phyloP scores from a whole-genome alignment of 139 green algal genomes.

The Astrephomene gubernaculifera region DNA sequence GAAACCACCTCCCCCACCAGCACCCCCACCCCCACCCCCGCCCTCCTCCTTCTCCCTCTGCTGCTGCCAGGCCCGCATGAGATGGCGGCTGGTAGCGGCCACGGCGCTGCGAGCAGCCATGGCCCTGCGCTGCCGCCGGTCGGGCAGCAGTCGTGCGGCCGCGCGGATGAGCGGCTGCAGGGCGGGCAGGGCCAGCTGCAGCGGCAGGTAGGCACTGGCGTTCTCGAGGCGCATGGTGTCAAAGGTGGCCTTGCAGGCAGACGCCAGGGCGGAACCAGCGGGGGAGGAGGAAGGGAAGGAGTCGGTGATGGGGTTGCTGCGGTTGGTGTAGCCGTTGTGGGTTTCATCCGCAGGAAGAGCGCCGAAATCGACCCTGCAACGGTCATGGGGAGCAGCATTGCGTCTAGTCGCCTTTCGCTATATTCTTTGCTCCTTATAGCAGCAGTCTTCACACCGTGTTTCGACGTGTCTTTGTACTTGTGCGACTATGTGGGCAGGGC shows the following conservation, averaged over 20 bases:
- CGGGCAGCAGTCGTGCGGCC: not conserved
- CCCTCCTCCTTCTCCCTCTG: not conserved
- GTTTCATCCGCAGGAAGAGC: no score
- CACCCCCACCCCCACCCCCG: not conserved
- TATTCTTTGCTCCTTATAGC: no score
- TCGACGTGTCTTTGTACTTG: no score
- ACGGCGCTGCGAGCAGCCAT: not conserved
- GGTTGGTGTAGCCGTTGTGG: no score
- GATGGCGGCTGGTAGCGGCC: not conserved
- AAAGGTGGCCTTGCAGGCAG: not conserved
- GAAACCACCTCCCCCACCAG: not conserved
- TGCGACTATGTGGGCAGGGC: no score
- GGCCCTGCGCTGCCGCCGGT: not conserved
- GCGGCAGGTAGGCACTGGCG: not conserved
- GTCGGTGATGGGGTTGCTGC: no score
- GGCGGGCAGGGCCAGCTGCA: not conserved
- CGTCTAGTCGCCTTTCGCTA: no score
- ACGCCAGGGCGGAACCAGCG: no score
- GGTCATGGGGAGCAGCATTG: no score
- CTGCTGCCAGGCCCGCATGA: not conserved
- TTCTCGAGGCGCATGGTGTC: not conserved
- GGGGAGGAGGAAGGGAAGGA: no score
- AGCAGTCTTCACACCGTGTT: no score
- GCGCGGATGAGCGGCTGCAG: not conserved
- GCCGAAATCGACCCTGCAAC: no score